Conservation (phyloP, 352 stramenopile species). For the Thraustotheca clavata region DNA sequence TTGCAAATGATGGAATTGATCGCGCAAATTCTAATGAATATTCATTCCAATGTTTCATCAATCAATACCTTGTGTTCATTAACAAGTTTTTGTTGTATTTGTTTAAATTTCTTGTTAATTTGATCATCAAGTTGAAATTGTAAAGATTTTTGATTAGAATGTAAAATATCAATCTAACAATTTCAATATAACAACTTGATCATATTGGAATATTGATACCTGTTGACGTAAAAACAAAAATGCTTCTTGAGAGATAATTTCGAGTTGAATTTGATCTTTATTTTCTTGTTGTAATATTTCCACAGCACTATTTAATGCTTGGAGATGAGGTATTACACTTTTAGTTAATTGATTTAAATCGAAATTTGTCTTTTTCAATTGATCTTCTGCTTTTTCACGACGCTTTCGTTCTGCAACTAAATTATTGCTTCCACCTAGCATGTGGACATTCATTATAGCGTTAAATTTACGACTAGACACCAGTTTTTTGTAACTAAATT, state of each 20-base stretch:
- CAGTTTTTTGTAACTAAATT: neutral
- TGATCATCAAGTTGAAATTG: constrained; percentile 30
- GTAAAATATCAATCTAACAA: constrained; percentile 32
- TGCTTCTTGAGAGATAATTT: constrained; percentile 48
- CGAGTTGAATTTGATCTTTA: constrained; percentile 41
- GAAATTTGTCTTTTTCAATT: constrained; percentile 29
- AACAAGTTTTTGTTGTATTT: neutral
- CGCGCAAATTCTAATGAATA: neutral
- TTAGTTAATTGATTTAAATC: constrained; percentile 33
- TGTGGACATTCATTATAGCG: constrained; percentile 24
- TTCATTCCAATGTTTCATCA: neutral
- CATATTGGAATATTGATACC: neutral
- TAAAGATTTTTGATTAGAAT: constrained; percentile 29
- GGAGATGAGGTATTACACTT: constrained; percentile 40
- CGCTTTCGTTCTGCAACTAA: constrained; percentile 46
- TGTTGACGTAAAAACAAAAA: constrained; percentile 46
- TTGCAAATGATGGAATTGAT: constrained; percentile 2
- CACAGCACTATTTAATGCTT: constrained; percentile 36
- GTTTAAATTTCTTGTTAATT: constrained; percentile 22
- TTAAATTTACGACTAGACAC: neutral
- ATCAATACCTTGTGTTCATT: constrained; percentile 2
- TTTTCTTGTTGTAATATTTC: constrained; percentile 59
- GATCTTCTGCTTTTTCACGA: constrained; percentile 41
- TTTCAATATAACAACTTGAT: neutral
- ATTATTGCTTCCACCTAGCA: constrained; percentile 62